Evolutionary conservation across 1,139 yeast species (phyloP).

Genomic region (Nakaseomyces glabratus): DNA sequence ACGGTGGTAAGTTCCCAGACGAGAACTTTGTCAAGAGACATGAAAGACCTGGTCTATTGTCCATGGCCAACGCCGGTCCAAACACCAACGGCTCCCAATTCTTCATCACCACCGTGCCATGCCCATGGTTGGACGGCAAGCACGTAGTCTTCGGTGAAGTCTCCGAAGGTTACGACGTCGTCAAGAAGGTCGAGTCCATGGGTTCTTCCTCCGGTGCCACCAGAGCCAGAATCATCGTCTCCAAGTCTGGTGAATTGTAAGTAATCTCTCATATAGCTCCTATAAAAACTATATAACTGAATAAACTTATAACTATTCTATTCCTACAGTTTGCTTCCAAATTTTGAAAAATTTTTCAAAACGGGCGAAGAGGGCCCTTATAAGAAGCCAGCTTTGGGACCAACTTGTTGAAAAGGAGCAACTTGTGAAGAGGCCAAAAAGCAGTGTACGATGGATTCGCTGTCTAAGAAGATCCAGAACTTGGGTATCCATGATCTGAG

Average conservation of each 20-base stretch:
- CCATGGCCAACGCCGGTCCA: constrained; percentile 99
- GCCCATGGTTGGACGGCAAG: constrained; percentile 97
- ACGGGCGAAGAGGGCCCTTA: no score
- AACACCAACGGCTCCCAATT: constrained; percentile 99
- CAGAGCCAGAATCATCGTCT: constrained; percentile 66
- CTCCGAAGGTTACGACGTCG: constrained; percentile 78
- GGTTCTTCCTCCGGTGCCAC: constrained; percentile 86
- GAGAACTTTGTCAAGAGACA: constrained; percentile 86
- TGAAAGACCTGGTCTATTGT: constrained; percentile 87
- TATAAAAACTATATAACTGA: no score
- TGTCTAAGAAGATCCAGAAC: constrained; percentile 30
- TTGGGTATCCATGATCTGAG: constrained; percentile 33
- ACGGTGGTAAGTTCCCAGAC: constrained; percentile 91
- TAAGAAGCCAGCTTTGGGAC: no score
- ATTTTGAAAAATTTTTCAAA: no score
- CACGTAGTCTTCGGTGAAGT: constrained; percentile 99
- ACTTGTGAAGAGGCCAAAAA: no score
- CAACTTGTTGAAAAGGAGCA: no score
- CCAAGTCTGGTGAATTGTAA: constrained; percentile 77
- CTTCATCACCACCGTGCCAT: constrained; percentile 92
- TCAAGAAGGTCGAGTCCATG: constrained; percentile 78
- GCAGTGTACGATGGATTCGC: constrained; percentile 28
- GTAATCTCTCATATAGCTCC: no score
- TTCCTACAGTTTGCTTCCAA: no score
- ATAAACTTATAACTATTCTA: no score